Base-by-base conservation (phyloP, 2,329 filamentous ascomycete genomes). In the Boeremia lycopersici region DNA sequence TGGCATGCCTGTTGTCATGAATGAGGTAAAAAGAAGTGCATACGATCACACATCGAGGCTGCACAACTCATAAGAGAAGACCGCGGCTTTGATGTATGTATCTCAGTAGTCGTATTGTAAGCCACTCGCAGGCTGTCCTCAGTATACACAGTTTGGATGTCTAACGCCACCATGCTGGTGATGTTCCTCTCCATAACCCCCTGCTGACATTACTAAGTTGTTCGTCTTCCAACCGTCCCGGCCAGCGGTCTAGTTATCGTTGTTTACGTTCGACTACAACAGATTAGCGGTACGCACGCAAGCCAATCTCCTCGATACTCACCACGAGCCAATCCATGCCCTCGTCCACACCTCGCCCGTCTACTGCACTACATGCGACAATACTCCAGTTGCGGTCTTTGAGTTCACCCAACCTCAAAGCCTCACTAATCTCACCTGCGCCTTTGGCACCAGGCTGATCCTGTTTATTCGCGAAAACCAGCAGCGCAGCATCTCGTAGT, bases 271-370 rank as follows among this genome's bases (percentile, higher is more conserved):
- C n/a, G 48, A 50, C 53, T 56, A 47, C 12, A 31, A n/a, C 28
- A n/a, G 1, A 19, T 56, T 19, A 56, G 53, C 31, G 34, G 19
- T 19, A 6, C 12, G 10, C 4, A 19, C 56, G 17, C 46, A 48
- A 56, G 42, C 2, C 34, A 49, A n/a, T 57, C 48, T n/a, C 33
- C 48, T 23, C 58, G 51, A 34, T 60, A 82, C 82, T 78, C 78
- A 93, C 90, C 82, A 96, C 92, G 73, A 99, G 81, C 95, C 95
- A 99, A 77, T 99, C 95, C 95, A 99, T 99, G 56, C 95, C 95
- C 78, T 99, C 95, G 60, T 89, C 91, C 39, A 99, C 90, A 74
- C 95, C 95, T 70, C 90, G 89, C 38, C 95, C 95, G 73, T 97
- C 95, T 52, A 99, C 93, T 12, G 95, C 95, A 63, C 91, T 96